Base-by-base conservation (phyloP, 345 rosid species). In the Abelmoschus esculentus region DNA sequence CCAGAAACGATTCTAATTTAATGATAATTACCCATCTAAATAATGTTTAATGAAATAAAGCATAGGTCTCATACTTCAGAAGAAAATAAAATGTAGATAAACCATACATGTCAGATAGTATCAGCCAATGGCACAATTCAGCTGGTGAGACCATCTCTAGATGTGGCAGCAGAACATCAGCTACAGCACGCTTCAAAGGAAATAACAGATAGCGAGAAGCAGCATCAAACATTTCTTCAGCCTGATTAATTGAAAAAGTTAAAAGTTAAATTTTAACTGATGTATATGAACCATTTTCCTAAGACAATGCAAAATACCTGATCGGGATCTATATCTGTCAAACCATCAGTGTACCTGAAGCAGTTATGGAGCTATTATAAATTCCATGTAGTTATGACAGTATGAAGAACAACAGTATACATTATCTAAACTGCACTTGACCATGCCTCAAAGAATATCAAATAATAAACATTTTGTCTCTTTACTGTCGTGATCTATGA, bases 181-280 rank as follows among this genome's bases (percentile, higher is more conserved):
- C 99, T 49, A 95, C 97, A 55, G 96, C 90, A 75, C 99, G 96
- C 84, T 90, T 95, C 40, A 95, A 87, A 74, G 99, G 96, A 83
- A 95, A 90, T 67, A 95, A 73, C 54, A 95, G 79, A 78, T 95
- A 95, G 72, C 99, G 88, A 63, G 99, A 91, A 74, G 97, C 93
- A 74, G 91, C 96, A 83, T 95, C 99, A 82, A 95, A 91, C 79
- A 91, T 87, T 76, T 88, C 97, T 76, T 89, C 99, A 31, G 89
- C 97, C 97, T 91, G 84, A 61, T 75, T 76, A 85, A 68, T 47
- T 3, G 57, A 22, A 15, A 47, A 7, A 72, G 65, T 34, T 46
- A 63, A 57, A 56, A 52, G 68, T 71, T 38, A 47, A 53, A 49
- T 60, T 31, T 44, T 18, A 52, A 15, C 42, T 67, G 32, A 59